Conservation (phyloP, 768 basidiomycete genomes). For the Clitopilus passeckerianus region DNA sequence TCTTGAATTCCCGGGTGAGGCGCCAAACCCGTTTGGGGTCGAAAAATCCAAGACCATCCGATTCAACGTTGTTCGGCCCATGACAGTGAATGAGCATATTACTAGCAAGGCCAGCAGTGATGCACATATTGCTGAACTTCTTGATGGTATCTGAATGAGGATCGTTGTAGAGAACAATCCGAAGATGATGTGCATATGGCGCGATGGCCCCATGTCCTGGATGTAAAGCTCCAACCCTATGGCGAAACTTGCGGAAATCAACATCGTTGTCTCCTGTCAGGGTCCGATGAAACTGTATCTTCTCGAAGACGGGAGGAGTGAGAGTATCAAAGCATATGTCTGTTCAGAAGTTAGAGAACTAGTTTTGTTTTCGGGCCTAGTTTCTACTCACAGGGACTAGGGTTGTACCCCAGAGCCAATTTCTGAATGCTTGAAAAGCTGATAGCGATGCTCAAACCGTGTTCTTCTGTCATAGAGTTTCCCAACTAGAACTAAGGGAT, state of each 20-base stretch:
- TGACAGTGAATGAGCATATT: conserved; percentile 26
- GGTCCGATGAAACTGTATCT: conserved; percentile 51
- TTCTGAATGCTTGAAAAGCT: conserved; percentile 53
- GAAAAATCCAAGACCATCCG: conserved; percentile 48
- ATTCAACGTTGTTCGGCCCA: conserved; percentile 40
- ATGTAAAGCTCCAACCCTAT: conserved; percentile 54
- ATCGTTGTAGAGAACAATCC: conserved; percentile 51
- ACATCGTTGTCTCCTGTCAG: conserved; percentile 31
- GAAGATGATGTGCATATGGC: conserved; percentile 69
- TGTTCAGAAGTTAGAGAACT: conserved; percentile 18
- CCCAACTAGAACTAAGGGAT: conserved; percentile 45
- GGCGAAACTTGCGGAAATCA: conserved; percentile 44
- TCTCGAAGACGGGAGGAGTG: conserved; percentile 61
- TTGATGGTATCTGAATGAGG: conserved; percentile 39
- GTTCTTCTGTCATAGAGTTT: conserved; percentile 44
- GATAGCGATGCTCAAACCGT: conserved; percentile 47
- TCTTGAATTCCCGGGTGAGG: conserved; percentile 37
- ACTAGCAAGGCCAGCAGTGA: conserved; percentile 35
- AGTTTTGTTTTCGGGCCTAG: conserved; percentile 1
- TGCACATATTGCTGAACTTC: conserved; percentile 51
- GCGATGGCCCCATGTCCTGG: conserved; percentile 55
- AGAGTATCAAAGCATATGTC: conserved; percentile 66
- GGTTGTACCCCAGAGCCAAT: conserved; percentile 59
- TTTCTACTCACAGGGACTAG: conserved; percentile 52
- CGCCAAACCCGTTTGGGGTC: conserved; percentile 36